Evolutionary conservation across 2,329 filamentous ascomycete genomes (phyloP).

Genomic region (Pseudogymnoascus sp.): DNA sequence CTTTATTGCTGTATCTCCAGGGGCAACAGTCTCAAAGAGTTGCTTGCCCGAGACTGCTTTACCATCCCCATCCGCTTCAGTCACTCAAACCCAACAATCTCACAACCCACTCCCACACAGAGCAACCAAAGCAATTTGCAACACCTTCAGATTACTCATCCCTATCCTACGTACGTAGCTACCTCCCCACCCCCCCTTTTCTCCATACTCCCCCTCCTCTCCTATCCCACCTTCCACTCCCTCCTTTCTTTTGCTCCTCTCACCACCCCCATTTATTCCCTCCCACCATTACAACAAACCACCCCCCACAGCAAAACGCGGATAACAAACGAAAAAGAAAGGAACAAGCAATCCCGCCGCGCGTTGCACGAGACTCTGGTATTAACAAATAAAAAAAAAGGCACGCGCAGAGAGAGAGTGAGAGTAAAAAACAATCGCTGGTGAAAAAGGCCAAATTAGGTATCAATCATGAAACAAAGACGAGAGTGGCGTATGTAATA

Average conservation of each 20-base stretch:
- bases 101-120: not conserved
- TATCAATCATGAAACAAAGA: not conserved
- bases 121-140: not conserved
- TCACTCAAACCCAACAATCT: not conserved
- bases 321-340: not conserved
- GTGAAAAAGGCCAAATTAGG: not conserved
- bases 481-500: not conserved
- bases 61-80: not conserved
- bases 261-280: not conserved
- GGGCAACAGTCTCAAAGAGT: not conserved
- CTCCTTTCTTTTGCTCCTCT: not conserved
- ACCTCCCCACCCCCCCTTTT: not conserved
- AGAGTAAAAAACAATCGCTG: not conserved
- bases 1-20: no score
- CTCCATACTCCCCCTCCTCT: not conserved
- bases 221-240: not conserved
- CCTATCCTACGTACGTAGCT: not conserved
- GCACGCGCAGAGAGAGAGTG: not conserved
- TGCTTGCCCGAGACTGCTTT: no score
- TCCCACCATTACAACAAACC: not conserved
- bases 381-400: not conserved
- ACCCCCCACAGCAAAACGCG: not conserved
- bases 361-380: not conserved
- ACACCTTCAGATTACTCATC: not conserved
- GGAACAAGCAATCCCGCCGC: not conserved